Evolutionary conservation across 2,329 filamentous ascomycete species (phyloP), one percentile per base, ranked within the genome.

Genomic region (Hymenoscyphus infarciens): DNA sequence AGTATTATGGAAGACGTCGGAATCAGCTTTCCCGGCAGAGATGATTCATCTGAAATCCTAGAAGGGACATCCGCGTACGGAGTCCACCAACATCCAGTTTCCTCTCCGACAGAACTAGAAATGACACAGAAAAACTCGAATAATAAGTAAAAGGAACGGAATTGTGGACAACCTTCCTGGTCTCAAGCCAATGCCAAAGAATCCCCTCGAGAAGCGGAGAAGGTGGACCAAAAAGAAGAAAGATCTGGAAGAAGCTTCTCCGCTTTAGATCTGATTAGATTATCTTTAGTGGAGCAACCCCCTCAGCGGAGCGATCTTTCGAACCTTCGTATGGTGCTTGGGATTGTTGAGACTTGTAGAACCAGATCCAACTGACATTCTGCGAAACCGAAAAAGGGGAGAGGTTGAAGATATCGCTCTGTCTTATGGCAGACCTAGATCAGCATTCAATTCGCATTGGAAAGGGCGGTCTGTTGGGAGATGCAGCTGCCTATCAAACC

Each of bases 201-300:
- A 49, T 3, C n/a, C 19, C 13, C 19, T 10, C 19, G 7, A 49
- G 42, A 49, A 25, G 19, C 42, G 42, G 42, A 49, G n/a, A 49
- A 49, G 19, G 42, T 35, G 33, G 33, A 35, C 33, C 33, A 35
- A 15, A 35, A 35, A 35, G 10, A 11, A 15, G 13, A 35, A 49
- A 49, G 42, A 49, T 49, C 42, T 49, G n/a, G 42, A 49, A 22
- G 42, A 19, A 42, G 5, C 19, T 22, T 49, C 42, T 49, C 42
- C 42, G 19, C 42, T 22, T 25, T 49, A 22, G 42, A 49, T 49
- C 42, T 49, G 42, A 49, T 49, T 49, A 49, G 42, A 49, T 49
- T 49, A 49, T 19, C n/a, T 49, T 49, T 11, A 10, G 42, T 49
- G 42, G 42, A 22, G 42, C 6, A 25, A 25, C 42, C 7, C n/a